Conservation (phyloP, 257 asterid genomes). For the Solanum etuberosum region DNA sequence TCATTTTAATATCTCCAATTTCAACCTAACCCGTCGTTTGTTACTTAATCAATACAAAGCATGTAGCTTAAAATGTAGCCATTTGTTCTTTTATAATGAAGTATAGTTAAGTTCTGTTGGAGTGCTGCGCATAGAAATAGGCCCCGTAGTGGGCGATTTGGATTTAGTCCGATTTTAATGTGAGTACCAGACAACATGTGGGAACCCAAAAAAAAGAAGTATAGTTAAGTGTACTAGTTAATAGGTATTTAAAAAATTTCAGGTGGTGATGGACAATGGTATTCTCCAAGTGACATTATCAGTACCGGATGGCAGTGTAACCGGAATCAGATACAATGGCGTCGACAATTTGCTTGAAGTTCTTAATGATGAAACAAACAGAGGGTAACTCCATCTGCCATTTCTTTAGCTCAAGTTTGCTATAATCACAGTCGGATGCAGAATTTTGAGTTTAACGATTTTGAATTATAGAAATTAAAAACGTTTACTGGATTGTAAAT, state of each 20-base stretch:
- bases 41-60: no score
- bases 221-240: background rate
- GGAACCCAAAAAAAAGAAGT: no score
- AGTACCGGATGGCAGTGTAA: conserved; percentile 58
- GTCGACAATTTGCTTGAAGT: conserved; percentile 64
- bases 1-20: no score
- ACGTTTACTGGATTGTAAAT: background rate
- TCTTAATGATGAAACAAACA: conserved; percentile 38
- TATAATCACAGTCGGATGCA: background rate
- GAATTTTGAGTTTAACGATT: background rate
- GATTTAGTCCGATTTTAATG: no score
- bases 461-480: background rate
- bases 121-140: no score
- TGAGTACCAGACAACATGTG: no score
- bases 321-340: conserved; percentile 42
- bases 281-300: conserved; percentile 46
- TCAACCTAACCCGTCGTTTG: no score
- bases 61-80: no score
- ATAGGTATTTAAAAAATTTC: background rate
- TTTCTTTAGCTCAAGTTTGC: background rate
- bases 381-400: conserved; percentile 40
- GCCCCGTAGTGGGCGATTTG: no score
- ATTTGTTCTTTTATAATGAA: no score
- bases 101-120: no score
- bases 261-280: conserved; percentile 73